Evolutionary conservation across 2,329 filamentous ascomycete genomes (phyloP), one percentile per base, ranked within the genome.

Genomic region (Fusarium sacchari): DNA sequence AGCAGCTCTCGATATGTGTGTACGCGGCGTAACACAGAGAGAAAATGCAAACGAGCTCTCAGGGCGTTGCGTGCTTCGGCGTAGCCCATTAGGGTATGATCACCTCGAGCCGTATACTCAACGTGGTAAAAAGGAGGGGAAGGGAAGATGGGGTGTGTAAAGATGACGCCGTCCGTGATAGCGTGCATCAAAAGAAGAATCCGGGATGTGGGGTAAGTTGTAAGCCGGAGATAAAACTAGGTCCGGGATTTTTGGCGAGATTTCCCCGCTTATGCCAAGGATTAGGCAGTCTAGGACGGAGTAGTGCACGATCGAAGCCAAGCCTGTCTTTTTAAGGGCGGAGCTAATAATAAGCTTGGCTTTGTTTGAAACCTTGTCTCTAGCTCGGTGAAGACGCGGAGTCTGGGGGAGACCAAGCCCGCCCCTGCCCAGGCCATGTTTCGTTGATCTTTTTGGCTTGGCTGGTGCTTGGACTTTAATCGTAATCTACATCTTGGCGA

Each of bases 311-410:
- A 64, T 64, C 55, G 30, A 34, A 50, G n/a, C 24, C 30, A 47
- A 42, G 60, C 18, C 32, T 32, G 26, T 17, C 18, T 46, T 44
- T 44, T 39, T 30, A 52, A 39, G 37, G 18, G 10, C 26, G 34
- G 36, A 43, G 24, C 36, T 64, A n/a, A n/a, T n/a, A n/a, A n/a
- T n/a, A 37, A 24, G 5, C 59, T 43, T 43, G 57, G 32, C 55
- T 36, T 58, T 58, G 32, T 49, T 49, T 58, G n/a, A 36, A 40
- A 34, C n/a, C 53, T 58, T 58, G 39, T 24, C 28, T 32, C 32
- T 18, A 44, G 52, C 52, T 67, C 64, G 64, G 63, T 53, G 34
- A 67, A 60, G 24, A 37, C 46, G 17, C 46, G 62, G 64, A 50
- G 37, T 67, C 30, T 50, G 47, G 30, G n/a, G 47, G 30, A 24